Conservation (phyloP, 2,329 filamentous ascomycete genomes). For the Pyrenochaeta sp. region DNA sequence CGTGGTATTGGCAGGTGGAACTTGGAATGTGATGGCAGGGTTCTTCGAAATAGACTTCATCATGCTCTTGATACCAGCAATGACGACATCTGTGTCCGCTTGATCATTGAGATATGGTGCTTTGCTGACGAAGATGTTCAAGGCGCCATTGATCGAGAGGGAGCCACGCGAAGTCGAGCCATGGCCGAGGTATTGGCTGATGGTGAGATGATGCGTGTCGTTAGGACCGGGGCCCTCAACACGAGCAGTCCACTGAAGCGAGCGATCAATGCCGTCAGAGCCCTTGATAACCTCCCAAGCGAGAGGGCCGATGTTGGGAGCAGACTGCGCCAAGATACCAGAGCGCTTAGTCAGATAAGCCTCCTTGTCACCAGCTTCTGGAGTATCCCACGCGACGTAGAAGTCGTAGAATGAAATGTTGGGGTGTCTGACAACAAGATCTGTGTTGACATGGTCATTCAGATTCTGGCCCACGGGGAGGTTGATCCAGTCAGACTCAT, state of each 20-base stretch:
- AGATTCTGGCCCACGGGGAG: slow-evolving; percentile 61
- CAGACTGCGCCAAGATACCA: slow-evolving; percentile 69
- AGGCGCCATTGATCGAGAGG: slow-evolving; percentile 65
- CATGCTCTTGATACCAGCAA: slow-evolving; percentile 68
- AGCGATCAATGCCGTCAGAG: slow-evolving; percentile 66
- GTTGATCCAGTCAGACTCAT: slow-evolving; percentile 57
- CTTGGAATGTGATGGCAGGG: slow-evolving; percentile 63
- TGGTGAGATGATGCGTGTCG: slow-evolving; percentile 50
- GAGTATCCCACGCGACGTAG: slow-evolving; percentile 64
- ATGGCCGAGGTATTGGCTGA: slow-evolving; percentile 67
- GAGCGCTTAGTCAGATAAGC: slow-evolving; percentile 57
- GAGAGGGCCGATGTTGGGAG: slow-evolving; percentile 70
- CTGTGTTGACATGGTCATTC: slow-evolving; percentile 65
- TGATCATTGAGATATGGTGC: slow-evolving; percentile 66
- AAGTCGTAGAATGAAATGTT: slow-evolving; percentile 70
- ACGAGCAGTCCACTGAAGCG: slow-evolving; percentile 71
- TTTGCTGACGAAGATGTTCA: slow-evolving; percentile 66
- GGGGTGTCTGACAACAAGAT: slow-evolving; percentile 60
- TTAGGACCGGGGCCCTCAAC: slow-evolving; percentile 63
- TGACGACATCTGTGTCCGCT: slow-evolving; percentile 69
- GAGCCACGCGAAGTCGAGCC: slow-evolving; percentile 68
- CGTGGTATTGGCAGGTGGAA: slow-evolving; percentile 59
- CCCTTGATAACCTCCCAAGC: slow-evolving; percentile 66
- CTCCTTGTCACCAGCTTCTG: slow-evolving; percentile 50
- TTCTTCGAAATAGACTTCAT: slow-evolving; percentile 62